Conservation (phyloP, 441 rosid species). For the Adansonia rubrostipa region DNA sequence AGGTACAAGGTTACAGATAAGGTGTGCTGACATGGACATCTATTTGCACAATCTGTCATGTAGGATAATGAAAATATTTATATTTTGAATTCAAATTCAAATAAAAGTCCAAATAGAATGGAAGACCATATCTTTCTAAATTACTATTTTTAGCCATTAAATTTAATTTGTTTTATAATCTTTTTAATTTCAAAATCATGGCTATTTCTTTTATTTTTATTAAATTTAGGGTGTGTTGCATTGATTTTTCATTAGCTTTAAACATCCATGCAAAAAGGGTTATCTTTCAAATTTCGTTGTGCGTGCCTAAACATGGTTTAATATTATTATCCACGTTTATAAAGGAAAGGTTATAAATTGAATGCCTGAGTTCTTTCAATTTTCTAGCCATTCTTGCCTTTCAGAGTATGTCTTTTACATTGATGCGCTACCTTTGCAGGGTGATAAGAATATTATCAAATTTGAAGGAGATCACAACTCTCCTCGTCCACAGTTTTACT, state of each 20-base stretch:
- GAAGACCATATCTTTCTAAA: no score
- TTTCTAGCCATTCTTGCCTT: conserved; percentile 2
- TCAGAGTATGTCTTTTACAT: conserved; percentile 21
- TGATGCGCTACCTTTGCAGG: conserved; percentile 55
- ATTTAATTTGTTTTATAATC: no score
- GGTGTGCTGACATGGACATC: neutral
- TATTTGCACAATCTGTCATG: neutral
- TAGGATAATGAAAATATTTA: neutral
- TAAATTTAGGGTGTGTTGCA: neutral
- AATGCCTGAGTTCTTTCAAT: conserved; percentile 15
- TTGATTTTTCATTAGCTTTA: neutral
- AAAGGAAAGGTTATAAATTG: neutral
- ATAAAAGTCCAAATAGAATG: neutral
- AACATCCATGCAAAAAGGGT: neutral
- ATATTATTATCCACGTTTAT: neutral
- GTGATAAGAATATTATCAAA: conserved; percentile 97
- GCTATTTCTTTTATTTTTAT: no score
- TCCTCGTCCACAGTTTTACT: conserved; percentile 94
- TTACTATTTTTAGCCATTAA: neutral
- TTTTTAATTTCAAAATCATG: neutral
- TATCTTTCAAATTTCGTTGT: conserved; percentile 3
- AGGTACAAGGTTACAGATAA: neutral
- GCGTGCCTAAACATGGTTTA: neutral
- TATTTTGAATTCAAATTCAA: neutral
- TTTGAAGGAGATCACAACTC: conserved; percentile 99